Base-by-base conservation (phyloP, 805 yeast genomes). In the Saturnispora mendoncae region DNA sequence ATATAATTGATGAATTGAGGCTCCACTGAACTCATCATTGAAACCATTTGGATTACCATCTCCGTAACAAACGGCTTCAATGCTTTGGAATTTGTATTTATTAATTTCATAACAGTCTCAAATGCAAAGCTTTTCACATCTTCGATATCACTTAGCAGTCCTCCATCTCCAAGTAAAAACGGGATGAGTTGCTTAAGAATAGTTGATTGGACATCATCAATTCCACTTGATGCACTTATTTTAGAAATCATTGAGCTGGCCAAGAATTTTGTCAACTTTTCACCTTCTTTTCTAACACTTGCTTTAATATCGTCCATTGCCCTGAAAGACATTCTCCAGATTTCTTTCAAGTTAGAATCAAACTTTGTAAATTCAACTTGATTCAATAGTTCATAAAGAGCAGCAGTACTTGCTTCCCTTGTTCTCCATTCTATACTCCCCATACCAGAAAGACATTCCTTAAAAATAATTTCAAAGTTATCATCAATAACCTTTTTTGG, bases 271-370 rank as follows among this genome's bases (percentile, higher is more conserved):
- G 94, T 76, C 29, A 92, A 64, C 27, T 71, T 72, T 30, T 69
- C 62, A 8, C 94, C 97, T 35, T 85, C 94, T 43, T 73, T 74
- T 38, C 97, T 69, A 3, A 92, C 96, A 61, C 94, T 83, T 28
- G 85, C 96, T 58, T 92, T 92, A 45, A 90, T 85, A 64, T 90
- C 97, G 62, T 90, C 98, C 73, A 90, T 74, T 0, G 76, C 74
- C 53, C 98, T 72, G 64, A 90, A 88, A 37, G 88, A 79, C 83
- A 84, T 79, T 4, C 71, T 67, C 97, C 97, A 90, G 25, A 90
- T 75, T 4, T 76, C 77, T 44, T 83, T 81, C 45, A 82, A 53
- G 8, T 63, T 54, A 9, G 54, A 48, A 28, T 74, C 74, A 51
- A 80, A 81, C 12, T 57, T 62, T 9, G 72, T 76, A 19, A 74